Percentiles rank a stretch among this genome's conserved stretches.
Evolutionary conservation across 192 early-diverging fungal species (phyloP).

Genomic region (Coemansia furcata): DNA sequence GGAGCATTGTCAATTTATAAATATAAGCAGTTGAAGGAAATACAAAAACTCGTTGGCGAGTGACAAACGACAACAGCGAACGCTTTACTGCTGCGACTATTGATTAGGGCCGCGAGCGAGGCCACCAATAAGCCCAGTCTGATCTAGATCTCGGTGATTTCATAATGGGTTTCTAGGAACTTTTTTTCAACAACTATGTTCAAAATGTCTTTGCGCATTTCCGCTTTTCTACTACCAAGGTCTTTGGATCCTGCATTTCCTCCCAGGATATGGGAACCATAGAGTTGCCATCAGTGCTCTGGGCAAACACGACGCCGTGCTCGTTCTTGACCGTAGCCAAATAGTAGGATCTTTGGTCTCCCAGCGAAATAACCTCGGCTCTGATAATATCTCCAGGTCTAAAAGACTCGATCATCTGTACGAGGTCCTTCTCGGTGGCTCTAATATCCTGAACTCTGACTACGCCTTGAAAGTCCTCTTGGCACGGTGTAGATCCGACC

Average conservation of each 20-base stretch:
- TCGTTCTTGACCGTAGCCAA: constrained; percentile 92
- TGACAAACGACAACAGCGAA: background rate
- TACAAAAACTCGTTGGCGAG: background rate
- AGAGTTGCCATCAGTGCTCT: constrained; percentile 75
- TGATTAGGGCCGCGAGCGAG: background rate
- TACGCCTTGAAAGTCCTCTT: constrained; percentile 86
- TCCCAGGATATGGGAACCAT: constrained; percentile 98
- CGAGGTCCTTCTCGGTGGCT: constrained; percentile 91
- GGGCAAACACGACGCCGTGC: constrained; percentile 90
- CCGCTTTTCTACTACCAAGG: constrained; percentile 76
- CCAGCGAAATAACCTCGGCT: constrained; percentile 85
- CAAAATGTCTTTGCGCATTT: constrained; percentile 91
- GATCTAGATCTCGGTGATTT: background rate
- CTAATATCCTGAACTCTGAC: constrained; percentile 93
- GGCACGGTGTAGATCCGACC: constrained; percentile 72
- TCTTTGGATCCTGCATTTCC: constrained; percentile 96
- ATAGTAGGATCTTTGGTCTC: constrained; percentile 88
- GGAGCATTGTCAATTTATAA: constrained; percentile 1
- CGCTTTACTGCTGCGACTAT: background rate
- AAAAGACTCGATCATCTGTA: constrained; percentile 88
- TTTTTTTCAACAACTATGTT: background rate
- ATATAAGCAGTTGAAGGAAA: background rate
- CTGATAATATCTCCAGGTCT: constrained; percentile 92
- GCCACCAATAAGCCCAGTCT: background rate
- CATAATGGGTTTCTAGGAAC: background rate